phyloP scores from a whole-genome alignment of 345 rosid species.

The Hibiscus tridactylites region DNA sequence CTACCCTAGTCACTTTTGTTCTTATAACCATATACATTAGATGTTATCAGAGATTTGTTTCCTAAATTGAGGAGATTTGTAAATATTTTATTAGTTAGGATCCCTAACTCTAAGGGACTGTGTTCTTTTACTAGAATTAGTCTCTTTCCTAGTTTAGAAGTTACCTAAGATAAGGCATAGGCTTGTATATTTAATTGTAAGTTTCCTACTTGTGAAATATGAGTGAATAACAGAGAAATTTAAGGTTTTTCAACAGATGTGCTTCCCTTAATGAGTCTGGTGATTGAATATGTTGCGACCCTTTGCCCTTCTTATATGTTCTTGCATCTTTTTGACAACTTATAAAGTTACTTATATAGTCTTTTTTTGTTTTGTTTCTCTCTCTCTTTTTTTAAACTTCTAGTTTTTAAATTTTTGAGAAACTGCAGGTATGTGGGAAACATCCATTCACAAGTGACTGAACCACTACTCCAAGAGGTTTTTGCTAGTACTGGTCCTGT shows the following conservation, averaged over 20 bases:
- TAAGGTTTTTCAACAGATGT: neutral
- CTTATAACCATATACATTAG: neutral
- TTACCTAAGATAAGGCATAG: too few relatives aligned
- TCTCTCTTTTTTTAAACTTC: constrained; percentile 8
- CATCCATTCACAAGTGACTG: constrained; percentile 85
- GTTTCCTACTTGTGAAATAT: too few relatives aligned
- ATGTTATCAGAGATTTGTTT: neutral
- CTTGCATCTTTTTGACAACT: constrained; percentile 8
- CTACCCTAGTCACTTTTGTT: neutral
- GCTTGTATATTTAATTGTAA: too few relatives aligned
- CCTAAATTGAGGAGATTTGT: too few relatives aligned
- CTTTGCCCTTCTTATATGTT: constrained; percentile 8
- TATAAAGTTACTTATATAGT: constrained; percentile 27
- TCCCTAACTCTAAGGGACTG: too few relatives aligned
- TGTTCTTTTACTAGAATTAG: too few relatives aligned
- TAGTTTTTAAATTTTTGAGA: constrained; percentile 27
- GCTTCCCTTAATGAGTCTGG: neutral
- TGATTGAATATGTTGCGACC: neutral
- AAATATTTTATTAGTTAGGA: too few relatives aligned
- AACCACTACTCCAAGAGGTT: constrained; percentile 93
- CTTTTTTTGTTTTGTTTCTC: constrained; percentile 16
- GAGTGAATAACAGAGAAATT: too few relatives aligned
- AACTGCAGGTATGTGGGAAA: constrained; percentile 88
- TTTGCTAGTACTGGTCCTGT: constrained; percentile 93
- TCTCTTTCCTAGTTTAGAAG: too few relatives aligned